Percentiles rank a stretch among this genome's conserved stretches.
phyloP scores from a whole-genome alignment of 148 eudicot species.

The Rhododendron griersonianum region DNA sequence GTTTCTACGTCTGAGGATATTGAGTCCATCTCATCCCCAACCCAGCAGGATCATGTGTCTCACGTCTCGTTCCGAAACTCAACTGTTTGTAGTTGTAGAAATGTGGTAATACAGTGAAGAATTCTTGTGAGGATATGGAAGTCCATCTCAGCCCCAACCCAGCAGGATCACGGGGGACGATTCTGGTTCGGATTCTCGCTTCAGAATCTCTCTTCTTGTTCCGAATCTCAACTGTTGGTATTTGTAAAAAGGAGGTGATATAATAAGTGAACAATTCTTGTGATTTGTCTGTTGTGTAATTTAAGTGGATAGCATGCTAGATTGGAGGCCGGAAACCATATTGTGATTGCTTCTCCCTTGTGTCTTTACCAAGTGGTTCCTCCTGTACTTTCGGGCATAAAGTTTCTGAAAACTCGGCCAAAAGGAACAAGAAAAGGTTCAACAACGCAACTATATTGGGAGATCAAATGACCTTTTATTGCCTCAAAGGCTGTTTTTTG shows the following conservation, averaged over 20 bases:
- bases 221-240: neutral
- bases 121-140: neutral
- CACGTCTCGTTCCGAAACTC: neutral
- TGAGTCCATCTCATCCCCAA: neutral
- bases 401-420: neutral
- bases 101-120: neutral
- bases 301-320: neutral
- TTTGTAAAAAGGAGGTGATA: neutral
- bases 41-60: neutral
- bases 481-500: neutral
- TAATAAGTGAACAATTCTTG: neutral
- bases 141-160: neutral
- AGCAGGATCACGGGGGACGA: neutral
- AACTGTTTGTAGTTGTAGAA: neutral
- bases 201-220: neutral
- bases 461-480: neutral
- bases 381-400: neutral
- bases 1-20: neutral
- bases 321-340: neutral
- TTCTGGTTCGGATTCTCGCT: neutral
- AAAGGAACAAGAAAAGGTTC: neutral
- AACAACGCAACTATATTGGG: neutral
- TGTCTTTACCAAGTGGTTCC: neutral
- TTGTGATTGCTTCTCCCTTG: neutral
- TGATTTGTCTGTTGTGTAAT: neutral